phyloP scores from a whole-genome alignment of 371 early-diverging fungal genomes.

The Mucor circinelloides region DNA sequence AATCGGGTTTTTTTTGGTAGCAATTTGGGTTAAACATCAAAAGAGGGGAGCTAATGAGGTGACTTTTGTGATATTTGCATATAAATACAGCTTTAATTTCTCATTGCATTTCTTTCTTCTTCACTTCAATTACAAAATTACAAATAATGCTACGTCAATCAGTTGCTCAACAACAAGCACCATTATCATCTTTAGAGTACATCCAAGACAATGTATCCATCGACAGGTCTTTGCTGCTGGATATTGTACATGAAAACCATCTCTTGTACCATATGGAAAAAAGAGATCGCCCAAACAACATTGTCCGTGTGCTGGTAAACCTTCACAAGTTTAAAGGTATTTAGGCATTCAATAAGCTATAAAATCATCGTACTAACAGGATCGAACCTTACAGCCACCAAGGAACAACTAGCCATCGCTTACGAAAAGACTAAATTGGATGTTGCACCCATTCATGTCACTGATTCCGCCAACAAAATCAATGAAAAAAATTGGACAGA shows the following conservation, averaged over 20 bases:
- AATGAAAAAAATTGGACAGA: conserved; percentile 35
- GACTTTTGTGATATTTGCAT: background rate
- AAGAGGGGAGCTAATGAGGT: background rate
- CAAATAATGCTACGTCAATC: conserved; percentile 15
- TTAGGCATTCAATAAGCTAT: background rate
- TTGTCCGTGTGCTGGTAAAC: conserved; percentile 32
- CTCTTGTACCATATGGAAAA: conserved; percentile 37
- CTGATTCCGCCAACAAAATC: conserved; percentile 16
- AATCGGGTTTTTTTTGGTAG: background rate
- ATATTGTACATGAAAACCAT: conserved; percentile 31
- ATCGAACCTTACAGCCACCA: conserved; percentile 12
- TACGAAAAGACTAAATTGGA: conserved; percentile 11
- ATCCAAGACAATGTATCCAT: background rate
- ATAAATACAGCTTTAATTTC: background rate
- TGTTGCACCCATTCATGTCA: conserved; percentile 8
- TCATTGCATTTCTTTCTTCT: background rate
- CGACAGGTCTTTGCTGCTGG: conserved; percentile 1
- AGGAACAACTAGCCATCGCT: conserved; percentile 17
- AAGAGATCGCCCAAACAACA: conserved; percentile 38
- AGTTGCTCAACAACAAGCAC: conserved; percentile 3
- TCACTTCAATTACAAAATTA: background rate
- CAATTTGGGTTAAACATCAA: background rate
- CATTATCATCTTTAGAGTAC: background rate
- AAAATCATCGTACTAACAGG: background rate
- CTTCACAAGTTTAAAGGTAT: conserved; percentile 41